phyloP scores from a whole-genome alignment of 139 green algal genomes.

The Haematococcus lacustris region DNA sequence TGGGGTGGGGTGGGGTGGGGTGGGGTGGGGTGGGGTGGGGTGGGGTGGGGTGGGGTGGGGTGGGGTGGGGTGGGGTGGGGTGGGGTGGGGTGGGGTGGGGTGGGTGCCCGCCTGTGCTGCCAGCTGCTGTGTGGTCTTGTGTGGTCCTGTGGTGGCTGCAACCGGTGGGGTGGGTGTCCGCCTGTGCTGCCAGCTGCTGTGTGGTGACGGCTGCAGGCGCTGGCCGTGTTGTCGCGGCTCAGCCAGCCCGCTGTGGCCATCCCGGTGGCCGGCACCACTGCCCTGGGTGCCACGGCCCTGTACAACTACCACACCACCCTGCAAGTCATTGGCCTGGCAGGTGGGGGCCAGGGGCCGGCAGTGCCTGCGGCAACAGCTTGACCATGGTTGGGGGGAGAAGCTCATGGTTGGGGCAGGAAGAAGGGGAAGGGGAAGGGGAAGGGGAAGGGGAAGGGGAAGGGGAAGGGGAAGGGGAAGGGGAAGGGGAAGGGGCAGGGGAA shows the following conservation, averaged over 20 bases:
- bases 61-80: background rate
- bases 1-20: background rate
- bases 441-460: no score
- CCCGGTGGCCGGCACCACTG: constrained; percentile 5
- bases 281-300: background rate
- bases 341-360: no score
- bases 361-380: no score
- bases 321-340: background rate
- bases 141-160: background rate
- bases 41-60: background rate
- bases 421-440: no score
- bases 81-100: background rate
- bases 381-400: no score
- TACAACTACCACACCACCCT: constrained; percentile 14
- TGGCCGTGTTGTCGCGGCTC: background rate
- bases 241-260: constrained; percentile 1
- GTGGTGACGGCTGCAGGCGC: background rate
- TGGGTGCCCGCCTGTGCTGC: background rate
- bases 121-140: background rate
- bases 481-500: no score
- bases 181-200: background rate
- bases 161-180: background rate
- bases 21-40: background rate
- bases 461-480: no score
- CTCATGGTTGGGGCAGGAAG: no score